phyloP scores from a whole-genome alignment of 768 basidiomycete species.

The Inosperma sp. region DNA sequence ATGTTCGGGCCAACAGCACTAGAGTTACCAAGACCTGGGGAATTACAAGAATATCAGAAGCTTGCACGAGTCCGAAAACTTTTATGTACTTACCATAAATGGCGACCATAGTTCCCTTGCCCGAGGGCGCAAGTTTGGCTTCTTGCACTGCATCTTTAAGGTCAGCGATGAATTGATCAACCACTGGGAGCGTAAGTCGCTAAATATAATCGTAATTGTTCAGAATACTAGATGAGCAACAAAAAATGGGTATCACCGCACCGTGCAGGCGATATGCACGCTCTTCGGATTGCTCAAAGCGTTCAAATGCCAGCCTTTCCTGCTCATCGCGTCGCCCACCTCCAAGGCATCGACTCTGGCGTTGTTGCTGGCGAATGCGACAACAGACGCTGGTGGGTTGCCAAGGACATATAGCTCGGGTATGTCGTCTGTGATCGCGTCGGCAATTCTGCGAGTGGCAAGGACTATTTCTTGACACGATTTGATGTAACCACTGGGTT shows the following conservation, averaged over 20 bases:
- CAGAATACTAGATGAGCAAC: neutral
- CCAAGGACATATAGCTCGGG: constrained; percentile 88
- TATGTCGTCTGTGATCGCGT: constrained; percentile 59
- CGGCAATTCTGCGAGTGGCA: constrained; percentile 65
- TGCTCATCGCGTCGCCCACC: constrained; percentile 85
- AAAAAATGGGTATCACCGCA: constrained; percentile 34
- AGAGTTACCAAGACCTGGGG: constrained; percentile 72
- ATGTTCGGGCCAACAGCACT: constrained; percentile 78
- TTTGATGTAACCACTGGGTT: constrained; percentile 71
- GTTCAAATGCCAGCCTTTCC: constrained; percentile 89
- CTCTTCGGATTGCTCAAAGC: constrained; percentile 74
- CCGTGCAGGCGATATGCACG: constrained; percentile 92
- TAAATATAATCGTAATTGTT: constrained; percentile 26
- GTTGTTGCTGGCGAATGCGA: constrained; percentile 76
- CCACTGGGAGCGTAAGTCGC: constrained; percentile 73
- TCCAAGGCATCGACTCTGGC: constrained; percentile 70
- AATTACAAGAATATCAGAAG: neutral
- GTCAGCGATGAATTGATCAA: constrained; percentile 80
- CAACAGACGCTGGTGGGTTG: constrained; percentile 82
- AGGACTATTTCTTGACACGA: constrained; percentile 83
- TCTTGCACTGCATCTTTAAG: constrained; percentile 73
- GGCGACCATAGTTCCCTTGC: constrained; percentile 85
- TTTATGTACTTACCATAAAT: constrained; percentile 66
- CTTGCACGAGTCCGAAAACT: neutral
- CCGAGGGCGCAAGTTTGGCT: constrained; percentile 58